A percentile compares a stretch with the other conserved stretches of the same genome.
phyloP scores from a whole-genome alignment of 1,284 basidiomycete genomes.

The Cystobasidium pallidum region DNA sequence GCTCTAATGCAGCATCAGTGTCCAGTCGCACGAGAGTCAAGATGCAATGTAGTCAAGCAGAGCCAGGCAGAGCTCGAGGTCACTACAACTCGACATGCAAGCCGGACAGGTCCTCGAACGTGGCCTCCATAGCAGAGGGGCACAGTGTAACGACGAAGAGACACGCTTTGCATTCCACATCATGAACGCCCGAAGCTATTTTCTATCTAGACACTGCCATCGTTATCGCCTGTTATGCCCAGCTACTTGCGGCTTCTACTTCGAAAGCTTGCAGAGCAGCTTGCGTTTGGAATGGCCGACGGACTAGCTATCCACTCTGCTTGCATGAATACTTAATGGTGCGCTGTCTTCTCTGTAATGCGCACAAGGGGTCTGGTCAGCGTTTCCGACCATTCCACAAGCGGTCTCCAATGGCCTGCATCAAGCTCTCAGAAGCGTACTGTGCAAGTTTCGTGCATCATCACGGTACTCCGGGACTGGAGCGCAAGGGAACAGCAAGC shows the following conservation, averaged over 20 bases:
- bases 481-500: background rate
- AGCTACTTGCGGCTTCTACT: background rate
- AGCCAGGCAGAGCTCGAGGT: background rate
- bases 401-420: no score
- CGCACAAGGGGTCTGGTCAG: background rate
- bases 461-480: slow-evolving; percentile 49
- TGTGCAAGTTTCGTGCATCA: slow-evolving; percentile 49
- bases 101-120: background rate
- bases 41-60: background rate
- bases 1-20: background rate
- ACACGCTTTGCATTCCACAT: slow-evolving; percentile 9
- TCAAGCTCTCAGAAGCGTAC: slow-evolving; percentile 40
- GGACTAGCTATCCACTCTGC: background rate
- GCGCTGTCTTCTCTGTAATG: slow-evolving; percentile 18
- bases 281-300: background rate
- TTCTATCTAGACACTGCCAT: background rate
- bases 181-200: background rate
- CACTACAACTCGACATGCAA: background rate
- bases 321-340: background rate
- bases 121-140: no score
- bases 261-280: background rate
- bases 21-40: background rate
- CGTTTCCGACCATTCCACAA: background rate
- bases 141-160: background rate
- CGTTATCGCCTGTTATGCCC: background rate